Percentiles rank a stretch among this genome's conserved stretches.
phyloP scores from a whole-genome alignment of 1,139 yeast species.

The Lodderomyces parapsilosis region DNA sequence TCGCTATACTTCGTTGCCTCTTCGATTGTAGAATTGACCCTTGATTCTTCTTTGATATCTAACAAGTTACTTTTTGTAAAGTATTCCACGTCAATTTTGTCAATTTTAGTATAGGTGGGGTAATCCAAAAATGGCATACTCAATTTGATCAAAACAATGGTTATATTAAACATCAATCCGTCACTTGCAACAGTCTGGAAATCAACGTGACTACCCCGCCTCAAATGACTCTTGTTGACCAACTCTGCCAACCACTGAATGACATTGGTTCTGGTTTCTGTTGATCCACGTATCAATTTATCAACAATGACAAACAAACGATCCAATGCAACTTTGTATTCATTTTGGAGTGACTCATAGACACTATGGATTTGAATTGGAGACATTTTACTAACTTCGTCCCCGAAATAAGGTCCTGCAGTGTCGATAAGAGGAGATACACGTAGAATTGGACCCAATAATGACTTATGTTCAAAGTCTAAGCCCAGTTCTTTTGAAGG shows the following conservation, averaged over 20 bases:
- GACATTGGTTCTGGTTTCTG: conserved; percentile 59
- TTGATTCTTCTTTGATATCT: conserved; percentile 77
- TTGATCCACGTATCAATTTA: conserved; percentile 74
- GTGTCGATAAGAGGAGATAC: conserved; percentile 65
- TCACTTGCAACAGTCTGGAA: conserved; percentile 67
- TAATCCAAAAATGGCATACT: conserved; percentile 83
- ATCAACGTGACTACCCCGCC: conserved; percentile 85
- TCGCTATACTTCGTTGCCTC: conserved; percentile 62
- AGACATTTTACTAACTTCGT: conserved; percentile 35
- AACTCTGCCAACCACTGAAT: conserved; percentile 69
- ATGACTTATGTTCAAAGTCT: conserved; percentile 57
- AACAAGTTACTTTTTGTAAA: conserved; percentile 56
- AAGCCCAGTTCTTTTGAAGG: conserved; percentile 40
- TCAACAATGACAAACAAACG: conserved; percentile 69
- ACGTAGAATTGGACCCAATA: conserved; percentile 75
- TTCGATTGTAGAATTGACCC: conserved; percentile 70
- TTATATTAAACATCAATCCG: conserved; percentile 78
- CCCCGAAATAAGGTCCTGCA: conserved; percentile 46
- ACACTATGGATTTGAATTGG: conserved; percentile 45
- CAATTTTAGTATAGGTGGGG: conserved; percentile 59
- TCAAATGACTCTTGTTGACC: conserved; percentile 76
- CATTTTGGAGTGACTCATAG: conserved; percentile 58
- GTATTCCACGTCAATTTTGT: conserved; percentile 66
- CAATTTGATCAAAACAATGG: conserved; percentile 64
- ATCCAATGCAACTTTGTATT: conserved; percentile 55